Evolutionary conservation across 2,329 filamentous ascomycete genomes (phyloP).

Genomic region (Cladophialophora yegresii): DNA sequence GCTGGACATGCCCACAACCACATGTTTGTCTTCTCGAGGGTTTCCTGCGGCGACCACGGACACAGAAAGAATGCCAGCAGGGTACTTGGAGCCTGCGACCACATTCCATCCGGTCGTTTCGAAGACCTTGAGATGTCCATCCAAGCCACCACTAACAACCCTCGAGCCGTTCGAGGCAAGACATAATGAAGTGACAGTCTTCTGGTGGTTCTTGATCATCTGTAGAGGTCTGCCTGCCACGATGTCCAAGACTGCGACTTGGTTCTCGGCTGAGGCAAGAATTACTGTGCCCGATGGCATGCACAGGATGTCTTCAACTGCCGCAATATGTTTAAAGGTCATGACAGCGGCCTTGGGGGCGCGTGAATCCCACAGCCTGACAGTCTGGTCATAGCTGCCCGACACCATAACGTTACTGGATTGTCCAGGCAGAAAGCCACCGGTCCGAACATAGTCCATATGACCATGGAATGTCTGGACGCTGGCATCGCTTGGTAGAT

Average conservation of each 20-base stretch:
- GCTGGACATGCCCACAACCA: constrained; percentile 92
- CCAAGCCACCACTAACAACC: constrained; percentile 82
- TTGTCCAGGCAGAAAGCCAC: constrained; percentile 78
- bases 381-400: constrained; percentile 92
- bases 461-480: constrained; percentile 81
- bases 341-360: constrained; percentile 71
- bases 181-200: constrained; percentile 87
- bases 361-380: constrained; percentile 89
- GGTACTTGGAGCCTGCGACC: constrained; percentile 91
- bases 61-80: constrained; percentile 83
- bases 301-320: constrained; percentile 84
- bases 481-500: constrained; percentile 77
- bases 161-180: constrained; percentile 78
- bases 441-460: constrained; percentile 86
- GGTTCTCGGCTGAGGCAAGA: constrained; percentile 79
- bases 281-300: constrained; percentile 84
- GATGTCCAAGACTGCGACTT: constrained; percentile 88
- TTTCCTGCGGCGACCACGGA: constrained; percentile 70
- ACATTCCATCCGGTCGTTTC: constrained; percentile 95
- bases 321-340: constrained; percentile 91
- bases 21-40: constrained; percentile 79
- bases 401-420: constrained; percentile 74
- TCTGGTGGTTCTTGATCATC: constrained; percentile 91
- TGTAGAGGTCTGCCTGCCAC: constrained; percentile 86
- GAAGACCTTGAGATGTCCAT: constrained; percentile 96